A percentile compares a stretch with the other conserved stretches of the same genome.
These are phyloP conservation scores for Colletotrichum sp. DNA, from an alignment of 2,329 filamentous ascomycete genomes.

Conservation along the genomic window DNA sequence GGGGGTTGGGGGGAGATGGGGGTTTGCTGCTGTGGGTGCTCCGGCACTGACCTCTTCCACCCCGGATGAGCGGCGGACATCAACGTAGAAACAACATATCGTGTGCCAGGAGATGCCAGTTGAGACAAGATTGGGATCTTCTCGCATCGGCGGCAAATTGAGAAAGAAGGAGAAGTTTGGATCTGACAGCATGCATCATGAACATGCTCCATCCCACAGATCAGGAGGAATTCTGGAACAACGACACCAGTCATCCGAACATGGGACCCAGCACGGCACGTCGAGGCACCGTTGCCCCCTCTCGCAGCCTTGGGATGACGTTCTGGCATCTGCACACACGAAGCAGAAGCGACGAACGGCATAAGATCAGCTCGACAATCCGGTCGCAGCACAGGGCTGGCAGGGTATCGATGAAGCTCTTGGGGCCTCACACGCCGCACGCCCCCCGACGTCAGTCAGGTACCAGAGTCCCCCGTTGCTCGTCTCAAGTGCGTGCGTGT, in stretches of 20 bases:
- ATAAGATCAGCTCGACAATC: constrained; percentile 49
- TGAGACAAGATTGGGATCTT: constrained; percentile 18
- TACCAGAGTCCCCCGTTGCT: constrained; percentile 35
- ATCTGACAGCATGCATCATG: constrained; percentile 16
- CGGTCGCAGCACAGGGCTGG: constrained; percentile 44
- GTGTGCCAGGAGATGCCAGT: not conserved
- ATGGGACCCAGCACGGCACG: constrained; percentile 18
- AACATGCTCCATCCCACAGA: not conserved
- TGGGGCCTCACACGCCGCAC: constrained; percentile 33
- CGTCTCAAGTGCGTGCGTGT: constrained; percentile 45
- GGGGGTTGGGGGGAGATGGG: not conserved
- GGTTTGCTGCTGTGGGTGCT: not conserved
- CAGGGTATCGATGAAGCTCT: constrained; percentile 30
- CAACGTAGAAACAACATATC: not conserved
- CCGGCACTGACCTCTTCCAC: not conserved
- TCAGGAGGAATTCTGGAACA: constrained; percentile 20
- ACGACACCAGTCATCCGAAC: constrained; percentile 23
- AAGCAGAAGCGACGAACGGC: constrained; percentile 22
- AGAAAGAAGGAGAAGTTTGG: not conserved
- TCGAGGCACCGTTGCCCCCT: not conserved
- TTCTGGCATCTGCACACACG: constrained; percentile 14
- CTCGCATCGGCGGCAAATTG: constrained; percentile 6
- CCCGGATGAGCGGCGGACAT: not conserved
- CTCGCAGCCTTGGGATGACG: constrained; percentile 17
- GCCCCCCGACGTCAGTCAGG: constrained; percentile 28